Evolutionary conservation across 148 eudicot genomes (phyloP), one percentile per base, ranked within the genome.

Genomic region (Rhododendron griersonianum): DNA sequence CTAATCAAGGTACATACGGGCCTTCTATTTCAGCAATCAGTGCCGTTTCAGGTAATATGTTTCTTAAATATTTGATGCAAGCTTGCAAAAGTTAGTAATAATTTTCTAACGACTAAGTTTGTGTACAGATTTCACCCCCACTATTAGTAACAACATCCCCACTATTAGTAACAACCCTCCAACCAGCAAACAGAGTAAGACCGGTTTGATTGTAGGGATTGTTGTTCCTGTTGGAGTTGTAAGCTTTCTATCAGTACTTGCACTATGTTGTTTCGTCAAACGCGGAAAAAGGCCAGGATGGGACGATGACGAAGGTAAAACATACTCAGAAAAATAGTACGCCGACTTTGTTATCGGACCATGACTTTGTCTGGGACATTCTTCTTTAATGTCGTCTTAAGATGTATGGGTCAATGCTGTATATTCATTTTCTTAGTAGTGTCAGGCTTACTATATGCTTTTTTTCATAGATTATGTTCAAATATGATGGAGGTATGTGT

Each of bases 21-120:
- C 98, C 98, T 79, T 84, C 89, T 35, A 89, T 96, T 79, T 96
- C 99, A 81, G 98, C 99, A 67, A 86, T 96, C 90, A 93, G 95
- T 65, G 94, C 90, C 57, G 89, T 90, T 65, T 94, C 98, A 91
- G 87, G 99, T 94, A 91, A 81, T 79, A 75, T 25, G 83, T 4
- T n/a, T 53, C 19, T 14, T 53, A 47, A 11, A 74, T 25, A 18
- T 28, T 57, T 81, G 21, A 74, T 53, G 9, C 21, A 21, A 75
- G 19, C 63, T 59, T n/a, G 18, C 25, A n/a, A 83, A 28, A 47
- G 9, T 69, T 85, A 44, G 21, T 51, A 25, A 23, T n/a, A 85
- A 50, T 59, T 77, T n/a, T 48, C 61, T 84, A 63, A 65, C 67
- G 81, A 21, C 61, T 11, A 47, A n/a, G 41, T 48, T 90, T 80